These are phyloP conservation scores for Barnettozyma californica DNA, from an alignment of 805 yeast species.

Conservation along the genomic window DNA sequence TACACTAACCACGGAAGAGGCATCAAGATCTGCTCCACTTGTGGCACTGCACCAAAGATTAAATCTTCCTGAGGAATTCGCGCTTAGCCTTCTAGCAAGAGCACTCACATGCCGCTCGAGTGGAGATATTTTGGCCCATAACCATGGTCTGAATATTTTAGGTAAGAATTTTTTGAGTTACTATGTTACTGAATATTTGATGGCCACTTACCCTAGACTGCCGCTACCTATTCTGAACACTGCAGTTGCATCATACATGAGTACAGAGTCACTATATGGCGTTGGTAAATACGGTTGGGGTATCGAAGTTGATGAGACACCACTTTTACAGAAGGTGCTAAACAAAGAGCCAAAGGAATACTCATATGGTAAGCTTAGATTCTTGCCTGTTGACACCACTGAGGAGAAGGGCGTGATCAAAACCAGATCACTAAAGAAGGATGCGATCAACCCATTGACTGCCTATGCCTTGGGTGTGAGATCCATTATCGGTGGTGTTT, in stretches of 20 bases:
- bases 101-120: constrained; percentile 60
- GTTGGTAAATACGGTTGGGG: constrained; percentile 80
- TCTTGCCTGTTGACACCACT: constrained; percentile 27
- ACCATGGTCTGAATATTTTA: constrained; percentile 72
- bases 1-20: constrained; percentile 41
- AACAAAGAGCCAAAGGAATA: constrained; percentile 63
- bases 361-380: constrained; percentile 67
- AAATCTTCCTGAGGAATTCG: constrained; percentile 49
- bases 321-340: constrained; percentile 60
- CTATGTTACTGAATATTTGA: constrained; percentile 67
- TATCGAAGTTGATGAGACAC: constrained; percentile 65
- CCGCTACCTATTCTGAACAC: constrained; percentile 75
- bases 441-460: constrained; percentile 25
- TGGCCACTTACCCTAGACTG: constrained; percentile 80
- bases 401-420: constrained; percentile 48
- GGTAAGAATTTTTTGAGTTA: constrained; percentile 76
- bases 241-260: constrained; percentile 72
- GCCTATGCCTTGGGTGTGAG: constrained; percentile 66
- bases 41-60: constrained; percentile 76
- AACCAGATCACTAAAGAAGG: constrained; percentile 29
- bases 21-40: constrained; percentile 61
- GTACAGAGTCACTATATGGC: constrained; percentile 56
- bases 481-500: constrained; percentile 77
- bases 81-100: constrained; percentile 69
- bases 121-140: constrained; percentile 49